Evolutionary conservation across 192 early-diverging fungal genomes (phyloP).

Genomic region (Helicostylum pulchrum): DNA sequence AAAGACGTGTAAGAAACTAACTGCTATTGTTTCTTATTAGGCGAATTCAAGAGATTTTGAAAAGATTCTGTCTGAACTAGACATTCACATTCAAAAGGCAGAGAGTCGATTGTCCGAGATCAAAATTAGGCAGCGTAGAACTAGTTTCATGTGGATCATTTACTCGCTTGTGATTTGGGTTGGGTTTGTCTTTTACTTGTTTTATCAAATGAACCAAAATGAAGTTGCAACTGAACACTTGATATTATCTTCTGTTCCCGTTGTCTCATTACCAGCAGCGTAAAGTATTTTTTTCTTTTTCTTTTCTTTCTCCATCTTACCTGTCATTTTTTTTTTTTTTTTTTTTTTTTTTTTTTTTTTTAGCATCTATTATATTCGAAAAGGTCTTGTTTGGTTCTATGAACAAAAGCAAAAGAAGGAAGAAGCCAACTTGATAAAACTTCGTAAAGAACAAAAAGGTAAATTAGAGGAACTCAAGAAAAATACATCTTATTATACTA

Average conservation of each 20-base stretch:
- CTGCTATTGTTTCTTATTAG: too few relatives aligned
- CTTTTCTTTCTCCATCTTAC: too few relatives aligned
- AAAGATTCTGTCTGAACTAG: conserved; percentile 58
- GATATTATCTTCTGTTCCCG: conserved; percentile 2
- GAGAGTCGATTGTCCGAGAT: conserved; percentile 65
- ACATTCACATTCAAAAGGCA: conserved; percentile 58
- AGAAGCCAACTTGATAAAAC: conserved; percentile 41
- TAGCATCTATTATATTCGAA: conserved; percentile 31
- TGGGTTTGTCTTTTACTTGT: conserved; percentile 47
- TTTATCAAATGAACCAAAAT: conserved; percentile 25
- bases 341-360: too few relatives aligned
- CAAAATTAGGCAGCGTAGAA: conserved; percentile 56
- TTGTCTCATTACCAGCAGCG: conserved; percentile 28
- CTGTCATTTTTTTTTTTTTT: background rate
- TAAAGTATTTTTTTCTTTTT: too few relatives aligned
- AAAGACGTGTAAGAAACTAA: too few relatives aligned
- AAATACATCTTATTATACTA: conserved; percentile 87
- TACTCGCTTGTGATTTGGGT: conserved; percentile 59
- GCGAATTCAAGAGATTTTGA: conserved; percentile 37
- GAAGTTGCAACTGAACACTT: background rate
- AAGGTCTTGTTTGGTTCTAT: conserved; percentile 45
- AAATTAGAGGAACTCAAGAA: conserved; percentile 94
- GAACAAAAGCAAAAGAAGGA: conserved; percentile 48
- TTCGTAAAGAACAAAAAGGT: conserved; percentile 59
- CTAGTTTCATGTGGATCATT: conserved; percentile 52